Percentiles rank a stretch among this genome's conserved stretches.
Conservation (phyloP, 2,329 filamentous ascomycete genomes). For the Beauveria sp. region DNA sequence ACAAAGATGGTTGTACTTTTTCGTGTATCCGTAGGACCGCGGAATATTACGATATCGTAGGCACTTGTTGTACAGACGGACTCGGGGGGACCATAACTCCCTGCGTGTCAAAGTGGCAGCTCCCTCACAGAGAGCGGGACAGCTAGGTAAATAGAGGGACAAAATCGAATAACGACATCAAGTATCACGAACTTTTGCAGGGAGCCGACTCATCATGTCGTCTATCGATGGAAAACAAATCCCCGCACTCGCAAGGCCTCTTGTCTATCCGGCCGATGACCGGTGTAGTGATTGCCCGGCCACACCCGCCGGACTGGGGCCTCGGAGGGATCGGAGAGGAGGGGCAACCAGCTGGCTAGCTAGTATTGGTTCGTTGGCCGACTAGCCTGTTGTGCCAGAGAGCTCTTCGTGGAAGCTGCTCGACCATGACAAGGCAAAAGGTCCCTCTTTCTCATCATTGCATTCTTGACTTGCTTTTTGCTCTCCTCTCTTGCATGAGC, state of each 20-base stretch:
- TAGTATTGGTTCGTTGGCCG: neutral
- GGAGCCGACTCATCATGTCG: no score
- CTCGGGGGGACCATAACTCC: no score
- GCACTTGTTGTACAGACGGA: no score
- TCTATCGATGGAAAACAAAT: neutral
- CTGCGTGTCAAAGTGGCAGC: no score
- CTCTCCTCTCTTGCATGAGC: neutral
- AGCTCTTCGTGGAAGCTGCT: neutral
- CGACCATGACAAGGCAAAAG: neutral
- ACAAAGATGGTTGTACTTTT: neutral
- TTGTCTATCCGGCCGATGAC: neutral
- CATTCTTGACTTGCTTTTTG: neutral
- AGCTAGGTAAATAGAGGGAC: no score
- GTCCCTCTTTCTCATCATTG: neutral
- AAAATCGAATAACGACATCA: no score
- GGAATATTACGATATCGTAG: no score
- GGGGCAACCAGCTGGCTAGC: neutral
- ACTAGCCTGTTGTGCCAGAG: neutral
- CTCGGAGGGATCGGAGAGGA: constrained; percentile 2
- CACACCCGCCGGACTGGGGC: neutral
- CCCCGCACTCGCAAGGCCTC: neutral
- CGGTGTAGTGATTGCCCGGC: neutral
- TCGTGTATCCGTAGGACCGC: no score
- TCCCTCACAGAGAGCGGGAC: no score
- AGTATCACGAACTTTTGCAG: no score